Evolutionary conservation across 1,284 basidiomycete species (phyloP), one percentile per base, ranked within the genome.

Genomic region (Microbotryum scabiosae): DNA sequence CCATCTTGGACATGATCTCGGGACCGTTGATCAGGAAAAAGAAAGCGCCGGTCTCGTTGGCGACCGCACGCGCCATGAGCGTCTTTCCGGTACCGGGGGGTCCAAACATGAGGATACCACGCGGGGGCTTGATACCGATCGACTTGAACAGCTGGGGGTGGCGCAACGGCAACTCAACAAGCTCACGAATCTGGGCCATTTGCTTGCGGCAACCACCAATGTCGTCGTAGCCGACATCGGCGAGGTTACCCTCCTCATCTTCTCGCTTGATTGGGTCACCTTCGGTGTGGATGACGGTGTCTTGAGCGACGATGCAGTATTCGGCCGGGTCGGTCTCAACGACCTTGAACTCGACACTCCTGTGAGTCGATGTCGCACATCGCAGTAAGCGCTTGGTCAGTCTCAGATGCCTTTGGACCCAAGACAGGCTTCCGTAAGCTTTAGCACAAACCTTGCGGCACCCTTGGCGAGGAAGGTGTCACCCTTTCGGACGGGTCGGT

Each of bases 1-100:
- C 71, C 71, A 72, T 72, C 68, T 72, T 98, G 73, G 88, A 91
- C 94, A 98, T 98, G 76, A 98, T 97, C 77, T 98, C 96, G 53
- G 94, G 96, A 65, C 96, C 94, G 73, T 97, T 98, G 79, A 98
- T 98, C 61, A 97, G 80, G 85, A 98, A 98, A 83, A 98, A 98
- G 84, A 98, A 98, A 23, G 96, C 96, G 58, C 96, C 94, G 32
- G 94, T 98, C 78, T 99, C 96, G 75, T 98, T 98, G 66, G 94
- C 96, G 49, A 98, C 96, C 12, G 96, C 96, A 71, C 96, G 87
- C 50, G 96, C 94, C 94, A 99, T 98, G 66, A 96, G 82, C 12
- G 92, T 96, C 79, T 96, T 97, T 81, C 92, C 92, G 26, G 92
- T 96, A 81, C 92, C 92, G 46, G 92, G 92, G 66, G 92, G 92